A percentile compares a stretch with the other conserved stretches of the same genome.
These are phyloP conservation scores for Hanseniaspora clermontiae DNA, from an alignment of 805 yeast genomes.

Conservation along the genomic window DNA sequence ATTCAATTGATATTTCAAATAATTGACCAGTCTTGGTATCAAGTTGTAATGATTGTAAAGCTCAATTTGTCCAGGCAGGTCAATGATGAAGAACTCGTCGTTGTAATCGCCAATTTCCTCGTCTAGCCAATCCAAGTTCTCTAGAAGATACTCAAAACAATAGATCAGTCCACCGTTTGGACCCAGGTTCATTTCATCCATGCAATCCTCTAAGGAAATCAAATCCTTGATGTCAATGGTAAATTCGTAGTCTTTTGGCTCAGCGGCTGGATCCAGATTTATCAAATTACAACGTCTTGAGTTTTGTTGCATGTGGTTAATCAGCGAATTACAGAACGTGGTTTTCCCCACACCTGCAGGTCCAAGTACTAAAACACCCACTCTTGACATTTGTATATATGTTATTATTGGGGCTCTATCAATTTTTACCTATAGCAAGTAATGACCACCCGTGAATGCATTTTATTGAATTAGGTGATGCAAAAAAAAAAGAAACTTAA, in stretches of 20 bases:
- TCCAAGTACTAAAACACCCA: slow-evolving; percentile 85
- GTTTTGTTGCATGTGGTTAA: slow-evolving; percentile 73
- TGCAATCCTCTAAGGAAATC: slow-evolving; percentile 81
- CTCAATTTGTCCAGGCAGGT: slow-evolving; percentile 96
- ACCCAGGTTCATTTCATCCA: slow-evolving; percentile 87
- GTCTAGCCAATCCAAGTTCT: slow-evolving; percentile 92
- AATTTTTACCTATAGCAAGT: no score
- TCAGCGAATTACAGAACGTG: slow-evolving; percentile 80
- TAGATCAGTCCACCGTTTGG: slow-evolving; percentile 91
- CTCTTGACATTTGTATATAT: slow-evolving; percentile 59
- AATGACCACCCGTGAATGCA: no score
- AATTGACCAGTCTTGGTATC: slow-evolving; percentile 76
- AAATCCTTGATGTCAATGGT: slow-evolving; percentile 85
- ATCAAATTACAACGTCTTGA: slow-evolving; percentile 93
- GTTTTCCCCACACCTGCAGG: slow-evolving; percentile 98
- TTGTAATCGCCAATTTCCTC: slow-evolving; percentile 93
- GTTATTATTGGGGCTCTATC: background rate
- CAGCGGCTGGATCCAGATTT: slow-evolving; percentile 94
- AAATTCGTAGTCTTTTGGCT: slow-evolving; percentile 80
- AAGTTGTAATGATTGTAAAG: slow-evolving; percentile 89
- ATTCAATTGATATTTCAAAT: slow-evolving; percentile 63
- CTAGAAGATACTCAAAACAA: slow-evolving; percentile 81
- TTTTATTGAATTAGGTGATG: no score
- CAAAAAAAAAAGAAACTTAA: background rate
- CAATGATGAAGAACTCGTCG: slow-evolving; percentile 87